These are phyloP conservation scores for Aspergillus brasiliensis DNA, from an alignment of 2,329 filamentous ascomycete genomes.

Conservation along the genomic window DNA sequence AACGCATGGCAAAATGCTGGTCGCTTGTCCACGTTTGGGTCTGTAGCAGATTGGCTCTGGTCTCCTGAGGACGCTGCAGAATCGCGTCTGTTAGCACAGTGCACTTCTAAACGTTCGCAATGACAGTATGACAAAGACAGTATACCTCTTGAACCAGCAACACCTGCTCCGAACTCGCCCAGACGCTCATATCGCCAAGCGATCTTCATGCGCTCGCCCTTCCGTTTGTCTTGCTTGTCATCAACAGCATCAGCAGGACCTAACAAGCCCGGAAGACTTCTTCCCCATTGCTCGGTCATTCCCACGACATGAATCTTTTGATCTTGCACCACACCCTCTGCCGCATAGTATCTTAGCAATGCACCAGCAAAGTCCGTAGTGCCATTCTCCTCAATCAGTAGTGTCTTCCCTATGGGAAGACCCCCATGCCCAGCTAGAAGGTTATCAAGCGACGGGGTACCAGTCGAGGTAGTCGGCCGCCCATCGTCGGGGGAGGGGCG, in stretches of 20 bases:
- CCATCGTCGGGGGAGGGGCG: conserved; percentile 89
- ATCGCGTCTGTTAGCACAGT: conserved; percentile 24
- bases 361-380: conserved; percentile 92
- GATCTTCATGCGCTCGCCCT: conserved; percentile 90
- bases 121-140: conserved; percentile 27
- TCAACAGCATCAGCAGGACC: conserved; percentile 51
- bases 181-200: conserved; percentile 94
- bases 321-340: conserved; percentile 88
- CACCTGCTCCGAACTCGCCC: conserved; percentile 65
- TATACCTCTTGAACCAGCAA: conserved; percentile 61
- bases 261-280: conserved; percentile 77
- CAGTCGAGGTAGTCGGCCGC: conserved; percentile 85
- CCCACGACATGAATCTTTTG: conserved; percentile 87
- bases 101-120: not conserved
- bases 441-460: conserved; percentile 80
- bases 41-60: conserved; percentile 48
- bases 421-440: conserved; percentile 85
- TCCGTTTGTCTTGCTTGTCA: conserved; percentile 43
- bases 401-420: conserved; percentile 74
- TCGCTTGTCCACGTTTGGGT: conserved; percentile 24
- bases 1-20: conserved; percentile 70
- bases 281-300: conserved; percentile 74
- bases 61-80: conserved; percentile 29
- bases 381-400: conserved; percentile 84
- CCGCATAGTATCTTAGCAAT: conserved; percentile 83